phyloP scores from a whole-genome alignment of 129 eudicot species.

The Logfia minima region DNA sequence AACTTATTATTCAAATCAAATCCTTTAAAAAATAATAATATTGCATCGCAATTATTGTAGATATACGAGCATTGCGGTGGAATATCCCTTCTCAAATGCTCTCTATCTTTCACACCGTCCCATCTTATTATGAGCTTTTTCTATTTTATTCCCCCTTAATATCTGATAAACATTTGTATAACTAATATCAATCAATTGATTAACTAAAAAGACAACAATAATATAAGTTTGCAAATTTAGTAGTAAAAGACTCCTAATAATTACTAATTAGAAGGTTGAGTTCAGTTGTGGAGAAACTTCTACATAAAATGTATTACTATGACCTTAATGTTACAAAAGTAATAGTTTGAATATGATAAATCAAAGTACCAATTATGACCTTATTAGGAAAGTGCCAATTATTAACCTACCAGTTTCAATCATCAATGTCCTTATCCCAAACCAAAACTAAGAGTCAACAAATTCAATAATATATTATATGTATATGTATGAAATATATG shows the following conservation, averaged over 20 bases:
- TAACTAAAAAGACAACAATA: no score
- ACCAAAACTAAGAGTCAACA: no score
- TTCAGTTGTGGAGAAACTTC: no score
- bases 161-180: no score
- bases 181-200: no score
- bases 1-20: background rate
- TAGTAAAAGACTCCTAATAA: no score
- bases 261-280: no score
- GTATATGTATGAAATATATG: no score
- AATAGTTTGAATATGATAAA: background rate
- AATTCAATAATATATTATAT: no score
- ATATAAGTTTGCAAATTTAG: no score
- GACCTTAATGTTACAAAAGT: no score
- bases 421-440: background rate
- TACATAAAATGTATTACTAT: no score
- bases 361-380: background rate
- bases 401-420: background rate
- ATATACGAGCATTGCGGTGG: background rate
- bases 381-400: background rate
- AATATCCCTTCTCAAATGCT: constrained; percentile 13
- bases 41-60: background rate
- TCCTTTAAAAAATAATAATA: background rate
- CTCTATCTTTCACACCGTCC: background rate
- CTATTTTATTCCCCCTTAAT: background rate
- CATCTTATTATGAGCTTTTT: background rate